A percentile compares a stretch with the other conserved stretches of the same genome.
Conservation (phyloP, 164 flowering plant species). For the Euptelea pleiosperma region DNA sequence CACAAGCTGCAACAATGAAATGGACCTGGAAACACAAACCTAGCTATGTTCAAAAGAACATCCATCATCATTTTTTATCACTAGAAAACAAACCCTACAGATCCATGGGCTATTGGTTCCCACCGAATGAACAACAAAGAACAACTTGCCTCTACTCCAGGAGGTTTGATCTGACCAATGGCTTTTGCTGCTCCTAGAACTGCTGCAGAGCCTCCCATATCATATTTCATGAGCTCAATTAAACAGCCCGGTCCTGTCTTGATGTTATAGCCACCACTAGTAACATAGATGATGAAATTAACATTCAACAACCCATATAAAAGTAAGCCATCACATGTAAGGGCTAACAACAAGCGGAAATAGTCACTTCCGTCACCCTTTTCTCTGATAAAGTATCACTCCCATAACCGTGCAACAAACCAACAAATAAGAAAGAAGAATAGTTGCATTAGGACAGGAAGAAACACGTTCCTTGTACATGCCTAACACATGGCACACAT, state of each 20-base stretch:
- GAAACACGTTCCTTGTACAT: not conserved
- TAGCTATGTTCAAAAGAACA: not conserved
- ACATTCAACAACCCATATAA: not conserved
- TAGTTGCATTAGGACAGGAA: not conserved
- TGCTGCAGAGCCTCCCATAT: constrained; percentile 99
- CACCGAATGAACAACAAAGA: not conserved
- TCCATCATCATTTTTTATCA: not conserved
- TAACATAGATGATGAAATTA: constrained; percentile 17
- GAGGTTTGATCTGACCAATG: constrained; percentile 88
- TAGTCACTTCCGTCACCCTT: not conserved
- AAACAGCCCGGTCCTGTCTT: constrained; percentile 92
- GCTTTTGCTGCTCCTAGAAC: constrained; percentile 97
- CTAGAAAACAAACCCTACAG: not conserved
- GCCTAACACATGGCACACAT: not conserved
- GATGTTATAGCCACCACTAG: constrained; percentile 98
- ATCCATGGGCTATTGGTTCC: not conserved
- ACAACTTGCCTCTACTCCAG: constrained; percentile 89
- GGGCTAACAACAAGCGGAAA: not conserved
- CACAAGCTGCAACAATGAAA: constrained; percentile 91
- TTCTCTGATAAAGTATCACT: not conserved
- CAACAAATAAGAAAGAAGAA: not conserved
- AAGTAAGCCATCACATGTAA: not conserved
- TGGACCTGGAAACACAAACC: constrained; percentile 47
- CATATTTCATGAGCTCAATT: constrained; percentile 92
- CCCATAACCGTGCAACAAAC: not conserved